Percentiles rank a stretch among this genome's conserved stretches.
Conservation (phyloP, 2,329 filamentous ascomycete species). For the Sarocladium oryzae region DNA sequence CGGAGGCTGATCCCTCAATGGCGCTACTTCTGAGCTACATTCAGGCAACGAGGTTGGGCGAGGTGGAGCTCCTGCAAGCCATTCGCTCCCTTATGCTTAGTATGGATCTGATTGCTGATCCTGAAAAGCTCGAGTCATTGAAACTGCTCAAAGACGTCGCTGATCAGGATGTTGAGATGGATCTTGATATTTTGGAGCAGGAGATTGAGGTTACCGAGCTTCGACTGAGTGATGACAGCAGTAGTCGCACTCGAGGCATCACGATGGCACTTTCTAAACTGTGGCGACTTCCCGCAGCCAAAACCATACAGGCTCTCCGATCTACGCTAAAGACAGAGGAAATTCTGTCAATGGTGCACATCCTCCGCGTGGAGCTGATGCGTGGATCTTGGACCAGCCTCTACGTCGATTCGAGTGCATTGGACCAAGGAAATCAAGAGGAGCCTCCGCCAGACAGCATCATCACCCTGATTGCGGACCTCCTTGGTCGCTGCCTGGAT, state of each 20-base stretch:
- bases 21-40: slow-evolving; percentile 61
- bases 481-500: slow-evolving; percentile 68
- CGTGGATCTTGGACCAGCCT: slow-evolving; percentile 70
- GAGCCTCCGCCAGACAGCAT: slow-evolving; percentile 55
- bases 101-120: slow-evolving; percentile 51
- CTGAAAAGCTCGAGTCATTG: slow-evolving; percentile 21
- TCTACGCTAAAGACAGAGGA: slow-evolving; percentile 59
- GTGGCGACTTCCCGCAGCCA: slow-evolving; percentile 53
- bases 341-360: slow-evolving; percentile 63
- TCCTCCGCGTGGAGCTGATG: slow-evolving; percentile 66
- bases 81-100: slow-evolving; percentile 63
- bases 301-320: slow-evolving; percentile 58
- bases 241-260: slow-evolving; percentile 55
- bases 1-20: slow-evolving; percentile 61
- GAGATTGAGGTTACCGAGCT: slow-evolving; percentile 64
- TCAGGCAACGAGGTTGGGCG: slow-evolving; percentile 56
- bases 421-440: slow-evolving; percentile 31
- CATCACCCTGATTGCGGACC: slow-evolving; percentile 63
- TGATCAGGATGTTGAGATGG: slow-evolving; percentile 37
- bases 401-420: slow-evolving; percentile 55
- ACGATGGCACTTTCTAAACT: slow-evolving; percentile 65
- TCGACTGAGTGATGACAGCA: slow-evolving; percentile 58
- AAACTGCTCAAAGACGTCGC: slow-evolving; percentile 25
- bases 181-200: slow-evolving; percentile 54
- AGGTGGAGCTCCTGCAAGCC: slow-evolving; percentile 59